Percentiles rank a stretch among this genome's conserved stretches.
Conservation (phyloP, 2,329 filamentous ascomycete genomes). For the Beauveria brongniartii region DNA sequence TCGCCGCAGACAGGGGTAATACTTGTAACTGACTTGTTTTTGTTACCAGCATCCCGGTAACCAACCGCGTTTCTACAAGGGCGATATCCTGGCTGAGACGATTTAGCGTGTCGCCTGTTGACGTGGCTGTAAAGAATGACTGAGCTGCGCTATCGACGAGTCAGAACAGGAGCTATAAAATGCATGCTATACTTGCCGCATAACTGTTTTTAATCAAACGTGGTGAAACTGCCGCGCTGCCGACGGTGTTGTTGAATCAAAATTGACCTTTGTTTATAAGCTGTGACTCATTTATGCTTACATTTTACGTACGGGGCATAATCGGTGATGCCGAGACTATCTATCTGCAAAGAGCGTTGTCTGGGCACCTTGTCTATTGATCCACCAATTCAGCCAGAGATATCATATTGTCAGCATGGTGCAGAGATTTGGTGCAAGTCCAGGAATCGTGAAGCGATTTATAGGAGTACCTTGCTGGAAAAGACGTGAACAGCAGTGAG, state of each 20-base stretch:
- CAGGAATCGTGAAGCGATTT: background rate
- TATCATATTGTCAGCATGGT: slow-evolving; percentile 9
- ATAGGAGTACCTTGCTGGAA: slow-evolving; percentile 17
- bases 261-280: background rate
- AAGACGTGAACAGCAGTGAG: slow-evolving; percentile 14
- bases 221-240: slow-evolving; percentile 18
- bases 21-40: slow-evolving; percentile 21
- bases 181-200: slow-evolving; percentile 13
- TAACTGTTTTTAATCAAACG: slow-evolving; percentile 22
- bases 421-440: too few relatives aligned
- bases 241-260: slow-evolving; percentile 18
- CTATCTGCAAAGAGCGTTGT: slow-evolving; percentile 15
- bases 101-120: slow-evolving; percentile 28
- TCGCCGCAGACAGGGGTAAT: slow-evolving; percentile 20
- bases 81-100: slow-evolving; percentile 32
- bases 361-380: slow-evolving; percentile 15
- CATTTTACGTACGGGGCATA: slow-evolving; percentile 6
- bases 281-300: background rate
- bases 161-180: background rate
- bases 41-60: slow-evolving; percentile 2
- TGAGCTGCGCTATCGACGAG: slow-evolving; percentile 21
- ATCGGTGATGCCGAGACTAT: slow-evolving; percentile 13
- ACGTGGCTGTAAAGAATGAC: slow-evolving; percentile 27
- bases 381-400: slow-evolving; percentile 21
- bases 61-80: slow-evolving; percentile 2